Base-by-base conservation (phyloP, 805 yeast species). In the Zygotorulaspora chibaensis region DNA sequence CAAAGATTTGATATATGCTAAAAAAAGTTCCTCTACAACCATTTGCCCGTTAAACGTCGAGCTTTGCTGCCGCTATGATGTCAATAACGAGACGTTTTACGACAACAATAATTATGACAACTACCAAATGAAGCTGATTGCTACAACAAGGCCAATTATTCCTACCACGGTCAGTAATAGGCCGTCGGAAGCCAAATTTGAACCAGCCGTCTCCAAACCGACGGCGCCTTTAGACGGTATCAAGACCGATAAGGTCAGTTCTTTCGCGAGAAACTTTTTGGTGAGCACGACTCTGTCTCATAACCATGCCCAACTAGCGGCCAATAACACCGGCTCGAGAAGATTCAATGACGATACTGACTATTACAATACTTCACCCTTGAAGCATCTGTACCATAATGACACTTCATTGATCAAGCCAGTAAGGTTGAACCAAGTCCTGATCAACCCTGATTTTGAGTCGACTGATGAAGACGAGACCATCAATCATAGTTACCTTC, bases 91-190 rank as follows among this genome's bases (percentile, higher is more conserved):
- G 42, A 63, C 66, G 2, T 65, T 56, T 40, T 66, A 62, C 46
- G 70, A 66, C 46, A 66, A 66, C 39, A 66, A 66, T 42, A 58
- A 63, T 39, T 61, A 62, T 40, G 54, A 62, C n/a, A 66, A 66
- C 46, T 66, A 62, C 45, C 57, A 53, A 26, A 45, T 64, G 17
- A 44, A 51, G 12, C 38, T 56, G 28, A 47, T 43, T 12, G 58
- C 55, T 3, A 43, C 50, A 9, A 53, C 57, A 13, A 42, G 40
- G 20, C 40, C 34, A 8, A 27, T 26, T 15, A 10, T 30, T 15
- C 10, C 13, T 3, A 13, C 11, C 20, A 17, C 15, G 3, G 38
- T 23, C 2, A 36, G 38, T 16, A 38, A 38, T 15, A 38, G 5
- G 12, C 35, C 34, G 15, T 20, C 38, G n/a, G 26, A 9, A 12